A percentile compares a stretch with the other conserved stretches of the same genome.
Conservation (phyloP, 805 yeast genomes). For the Wickerhamomyces mucosus region DNA sequence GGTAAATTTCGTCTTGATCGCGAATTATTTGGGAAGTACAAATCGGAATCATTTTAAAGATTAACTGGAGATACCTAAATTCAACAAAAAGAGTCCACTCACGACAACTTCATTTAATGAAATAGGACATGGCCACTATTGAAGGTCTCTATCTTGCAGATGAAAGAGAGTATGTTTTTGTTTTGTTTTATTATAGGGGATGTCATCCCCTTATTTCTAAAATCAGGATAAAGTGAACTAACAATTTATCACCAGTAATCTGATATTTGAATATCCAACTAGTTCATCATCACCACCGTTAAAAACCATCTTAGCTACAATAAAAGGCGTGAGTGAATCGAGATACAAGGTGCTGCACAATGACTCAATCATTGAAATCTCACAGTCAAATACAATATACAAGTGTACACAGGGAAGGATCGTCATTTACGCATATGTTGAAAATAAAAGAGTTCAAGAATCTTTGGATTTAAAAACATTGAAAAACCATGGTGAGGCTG, state of each 20-base stretch:
- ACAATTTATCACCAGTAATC: conserved; percentile 16
- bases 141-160: conserved; percentile 32
- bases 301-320: conserved; percentile 19
- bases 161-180: conserved; percentile 25
- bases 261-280: conserved; percentile 29
- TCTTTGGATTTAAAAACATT: conserved; percentile 11
- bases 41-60: no score
- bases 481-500: conserved; percentile 4
- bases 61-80: no score
- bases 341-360: conserved; percentile 10
- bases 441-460: conserved; percentile 4
- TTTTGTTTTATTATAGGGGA: neutral
- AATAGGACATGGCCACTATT: conserved; percentile 27
- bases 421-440: conserved; percentile 12
- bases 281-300: conserved; percentile 24
- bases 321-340: conserved; percentile 10
- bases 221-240: conserved; percentile 1
- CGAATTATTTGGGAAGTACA: no score
- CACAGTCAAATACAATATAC: conserved; percentile 12
- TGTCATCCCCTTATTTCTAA: neutral
- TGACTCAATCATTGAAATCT: conserved; percentile 13
- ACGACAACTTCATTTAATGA: no score
- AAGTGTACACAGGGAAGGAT: conserved; percentile 9
- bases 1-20: no score
- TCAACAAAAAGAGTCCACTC: no score